These are phyloP conservation scores for Zizania latifolia DNA, from an alignment of 176 grass and related monocot species.

Conservation along the genomic window DNA sequence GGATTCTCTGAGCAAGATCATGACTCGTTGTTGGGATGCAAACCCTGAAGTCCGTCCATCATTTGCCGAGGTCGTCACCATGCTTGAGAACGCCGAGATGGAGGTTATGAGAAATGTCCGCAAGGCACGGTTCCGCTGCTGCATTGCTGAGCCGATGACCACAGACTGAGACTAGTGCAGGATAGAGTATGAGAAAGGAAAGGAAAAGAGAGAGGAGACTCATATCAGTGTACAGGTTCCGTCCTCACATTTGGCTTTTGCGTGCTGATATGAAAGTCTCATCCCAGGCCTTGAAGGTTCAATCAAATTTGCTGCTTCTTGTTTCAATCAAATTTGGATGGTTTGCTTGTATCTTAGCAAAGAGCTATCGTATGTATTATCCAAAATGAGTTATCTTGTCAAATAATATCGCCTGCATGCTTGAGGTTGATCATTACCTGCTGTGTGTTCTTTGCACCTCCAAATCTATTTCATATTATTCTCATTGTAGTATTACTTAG, in stretches of 20 bases:
- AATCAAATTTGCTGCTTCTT: background rate
- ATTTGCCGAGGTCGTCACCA: constrained; percentile 55
- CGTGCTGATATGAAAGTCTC: background rate
- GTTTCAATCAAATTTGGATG: constrained; percentile 6
- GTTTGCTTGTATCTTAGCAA: constrained; percentile 18
- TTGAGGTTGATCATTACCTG: background rate
- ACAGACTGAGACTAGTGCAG: constrained; percentile 39
- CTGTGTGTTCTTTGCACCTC: background rate
- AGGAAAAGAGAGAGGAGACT: background rate
- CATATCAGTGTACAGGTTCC: background rate
- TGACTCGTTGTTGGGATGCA: constrained; percentile 68
- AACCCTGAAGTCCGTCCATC: constrained; percentile 52
- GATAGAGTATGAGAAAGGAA: constrained; percentile 1
- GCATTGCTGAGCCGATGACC: constrained; percentile 63
- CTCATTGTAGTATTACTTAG: background rate
- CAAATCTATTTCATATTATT: background rate
- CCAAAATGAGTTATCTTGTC: background rate
- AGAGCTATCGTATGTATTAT: background rate
- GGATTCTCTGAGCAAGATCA: constrained; percentile 50
- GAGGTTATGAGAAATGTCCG: constrained; percentile 56
- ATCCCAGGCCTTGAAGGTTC: background rate
- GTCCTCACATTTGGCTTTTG: background rate
- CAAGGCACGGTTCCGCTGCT: constrained; percentile 73
- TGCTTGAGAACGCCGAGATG: constrained; percentile 57
- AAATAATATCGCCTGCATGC: constrained; percentile 18